Base-by-base conservation (phyloP, 1,284 basidiomycete species). In the Fomitiporia mediterranea region DNA sequence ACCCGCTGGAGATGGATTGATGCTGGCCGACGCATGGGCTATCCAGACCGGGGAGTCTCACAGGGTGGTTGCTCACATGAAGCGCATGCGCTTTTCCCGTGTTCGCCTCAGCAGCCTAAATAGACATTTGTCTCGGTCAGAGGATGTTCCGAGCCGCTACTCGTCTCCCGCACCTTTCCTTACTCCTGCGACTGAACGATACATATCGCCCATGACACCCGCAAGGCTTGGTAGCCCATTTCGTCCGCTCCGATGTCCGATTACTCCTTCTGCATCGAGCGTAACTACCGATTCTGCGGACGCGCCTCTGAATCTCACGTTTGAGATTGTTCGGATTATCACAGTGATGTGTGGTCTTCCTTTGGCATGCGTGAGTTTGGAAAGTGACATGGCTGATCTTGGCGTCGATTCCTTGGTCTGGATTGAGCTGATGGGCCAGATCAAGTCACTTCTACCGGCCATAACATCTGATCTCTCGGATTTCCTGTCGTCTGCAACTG, bases 351-450 rank as follows among this genome's bases (percentile, higher is more conserved):
- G 79, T 54, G 74, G 69, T 40, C 63, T 80, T 37, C 56, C 65
- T 37, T 5, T 56, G 0, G 49, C 62, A 8, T 61, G 68, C 3
- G 49, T 81, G 35, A 60, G 68, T 23, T 27, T 67, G 3, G 56
- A 70, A 43, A 67, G 69, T 1, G 72, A 75, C 52, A 69, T 83
- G 17, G 67, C 69, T 15, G 68, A 72, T 28, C 70, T 81, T 3
- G 81, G 81, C 0, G 69, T 83, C 40, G 81, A 83, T 64, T 83
- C 80, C 1, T 64, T 83, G 52, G 78, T 81, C 75, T 74, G 73
- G 38, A 79, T 81, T 55, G 80, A 83, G 66, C 69, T 82, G 2
- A 66, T 70, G 9, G 65, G 67, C 4, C 71, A 69, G 15, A 66
- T 81, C 9, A 71, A 71, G 37, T 59, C 58, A 2, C 43, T 67